Evolutionary conservation across 164 flowering plant genomes (phyloP).

Genomic region (Santalum album): DNA sequence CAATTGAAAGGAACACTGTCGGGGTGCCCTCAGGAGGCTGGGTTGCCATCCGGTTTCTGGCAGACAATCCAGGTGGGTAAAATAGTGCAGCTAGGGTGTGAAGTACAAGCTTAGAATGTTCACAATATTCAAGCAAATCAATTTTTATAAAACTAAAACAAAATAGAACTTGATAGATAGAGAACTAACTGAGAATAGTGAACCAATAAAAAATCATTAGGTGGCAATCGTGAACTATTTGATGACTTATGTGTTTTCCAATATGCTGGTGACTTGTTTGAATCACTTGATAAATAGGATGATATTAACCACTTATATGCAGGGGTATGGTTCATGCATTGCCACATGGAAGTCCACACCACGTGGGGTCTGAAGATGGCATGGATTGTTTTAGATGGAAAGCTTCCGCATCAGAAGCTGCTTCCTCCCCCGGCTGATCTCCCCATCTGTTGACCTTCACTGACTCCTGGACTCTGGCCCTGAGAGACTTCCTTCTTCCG

Average conservation of each 20-base stretch:
- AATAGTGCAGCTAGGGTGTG: too few relatives aligned
- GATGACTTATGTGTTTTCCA: too few relatives aligned
- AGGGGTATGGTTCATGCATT: slow-evolving; percentile 1
- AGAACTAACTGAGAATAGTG: too few relatives aligned
- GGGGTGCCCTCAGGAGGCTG: neutral
- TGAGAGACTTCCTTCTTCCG: neutral
- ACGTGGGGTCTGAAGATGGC: slow-evolving; percentile 2
- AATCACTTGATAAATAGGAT: too few relatives aligned
- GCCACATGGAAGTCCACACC: slow-evolving; percentile 1
- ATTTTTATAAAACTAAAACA: too few relatives aligned
- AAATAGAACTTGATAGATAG: too few relatives aligned
- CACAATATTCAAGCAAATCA: too few relatives aligned
- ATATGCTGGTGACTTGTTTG: too few relatives aligned
- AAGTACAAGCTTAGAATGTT: too few relatives aligned
- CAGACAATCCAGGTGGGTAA: neutral
- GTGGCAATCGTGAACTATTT: too few relatives aligned
- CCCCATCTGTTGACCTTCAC: neutral
- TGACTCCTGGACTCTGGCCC: neutral
- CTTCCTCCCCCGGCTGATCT: slow-evolving; percentile 1
- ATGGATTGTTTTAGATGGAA: neutral
- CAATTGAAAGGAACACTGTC: neutral
- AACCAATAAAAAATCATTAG: too few relatives aligned
- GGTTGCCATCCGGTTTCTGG: neutral
- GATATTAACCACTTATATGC: too few relatives aligned
- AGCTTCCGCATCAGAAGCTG: neutral